A percentile compares a stretch with the other conserved stretches of the same genome.
These are phyloP conservation scores for Pistacia vera DNA, from an alignment of 345 rosid genomes.

Conservation along the genomic window DNA sequence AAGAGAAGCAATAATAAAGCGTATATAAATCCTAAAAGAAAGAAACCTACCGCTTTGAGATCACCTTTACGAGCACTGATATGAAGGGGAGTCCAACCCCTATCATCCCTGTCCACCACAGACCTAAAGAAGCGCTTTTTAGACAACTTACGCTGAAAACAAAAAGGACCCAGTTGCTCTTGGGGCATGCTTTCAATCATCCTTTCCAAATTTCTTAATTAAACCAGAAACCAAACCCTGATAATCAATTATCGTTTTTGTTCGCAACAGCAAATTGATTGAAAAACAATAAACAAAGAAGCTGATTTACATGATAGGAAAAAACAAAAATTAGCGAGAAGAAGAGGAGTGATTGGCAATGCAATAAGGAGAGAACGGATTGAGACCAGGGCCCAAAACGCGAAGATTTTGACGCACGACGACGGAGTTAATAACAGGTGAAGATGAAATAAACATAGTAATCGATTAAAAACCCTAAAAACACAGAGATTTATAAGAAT, in stretches of 20 bases:
- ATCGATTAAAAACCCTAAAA: constrained; percentile 27
- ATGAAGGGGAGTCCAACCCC: constrained; percentile 95
- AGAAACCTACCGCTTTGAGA: constrained; percentile 48
- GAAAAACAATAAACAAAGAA: not conserved
- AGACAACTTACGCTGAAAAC: constrained; percentile 57
- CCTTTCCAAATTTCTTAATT: not conserved
- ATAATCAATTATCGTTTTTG: not conserved
- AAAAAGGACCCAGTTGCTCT: constrained; percentile 41
- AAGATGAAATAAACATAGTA: constrained; percentile 56
- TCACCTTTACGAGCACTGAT: constrained; percentile 88
- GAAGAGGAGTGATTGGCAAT: constrained; percentile 70
- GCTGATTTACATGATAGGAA: constrained; percentile 18
- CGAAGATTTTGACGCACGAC: constrained; percentile 58
- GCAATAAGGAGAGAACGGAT: constrained; percentile 91
- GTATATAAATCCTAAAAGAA: not conserved
- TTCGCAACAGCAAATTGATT: not conserved
- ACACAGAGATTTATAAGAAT: not conserved
- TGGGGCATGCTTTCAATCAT: constrained; percentile 45
- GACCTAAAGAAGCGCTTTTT: constrained; percentile 57
- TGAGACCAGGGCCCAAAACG: constrained; percentile 89
- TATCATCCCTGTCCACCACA: constrained; percentile 62
- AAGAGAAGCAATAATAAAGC: too few species aligned
- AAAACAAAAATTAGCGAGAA: constrained; percentile 49
- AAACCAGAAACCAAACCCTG: not conserved
- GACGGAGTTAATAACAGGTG: constrained; percentile 41